A percentile compares a stretch with the other conserved stretches of the same genome.
Conservation (phyloP, 2,329 filamentous ascomycete genomes). For the Cladobotryum mycophilum region DNA sequence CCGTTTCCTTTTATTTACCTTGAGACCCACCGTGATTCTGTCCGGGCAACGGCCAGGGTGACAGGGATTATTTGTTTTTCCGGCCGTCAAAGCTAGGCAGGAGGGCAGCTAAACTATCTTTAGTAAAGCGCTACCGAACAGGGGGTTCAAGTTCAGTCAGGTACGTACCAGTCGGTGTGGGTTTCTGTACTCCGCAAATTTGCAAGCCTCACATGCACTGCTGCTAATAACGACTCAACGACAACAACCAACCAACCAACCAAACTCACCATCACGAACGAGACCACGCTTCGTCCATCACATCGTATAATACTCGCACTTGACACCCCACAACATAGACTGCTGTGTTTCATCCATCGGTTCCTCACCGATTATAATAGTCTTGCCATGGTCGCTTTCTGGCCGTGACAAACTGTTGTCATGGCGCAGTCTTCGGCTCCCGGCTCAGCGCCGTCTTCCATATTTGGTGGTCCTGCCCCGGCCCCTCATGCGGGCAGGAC, state of each 20-base stretch:
- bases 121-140: slow-evolving; percentile 2
- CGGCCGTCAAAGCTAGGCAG: slow-evolving; percentile 17
- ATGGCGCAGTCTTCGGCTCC: slow-evolving; percentile 43
- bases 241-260: slow-evolving; percentile 1
- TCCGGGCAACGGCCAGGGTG: slow-evolving; percentile 28
- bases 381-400: slow-evolving; percentile 5
- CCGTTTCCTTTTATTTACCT: slow-evolving; percentile 42
- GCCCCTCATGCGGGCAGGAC: slow-evolving; percentile 20
- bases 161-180: slow-evolving; percentile 10
- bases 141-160: background rate
- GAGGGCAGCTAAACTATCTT: slow-evolving; percentile 4
- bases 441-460: slow-evolving; percentile 35
- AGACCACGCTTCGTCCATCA: too few relatives aligned
- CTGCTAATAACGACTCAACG: slow-evolving; percentile 6
- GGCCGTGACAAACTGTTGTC: slow-evolving; percentile 19
- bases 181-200: slow-evolving; percentile 9
- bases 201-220: slow-evolving; percentile 7
- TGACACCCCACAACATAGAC: too few relatives aligned
- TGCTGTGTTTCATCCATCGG: too few relatives aligned
- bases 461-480: slow-evolving; percentile 38
- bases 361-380: background rate
- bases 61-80: slow-evolving; percentile 12
- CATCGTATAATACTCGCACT: too few relatives aligned
- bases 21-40: slow-evolving; percentile 28
- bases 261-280: background rate